Evolutionary conservation across 106 monocot species (phyloP), one percentile per base, ranked within the genome.

Genomic region (Cymbidium sinense): DNA sequence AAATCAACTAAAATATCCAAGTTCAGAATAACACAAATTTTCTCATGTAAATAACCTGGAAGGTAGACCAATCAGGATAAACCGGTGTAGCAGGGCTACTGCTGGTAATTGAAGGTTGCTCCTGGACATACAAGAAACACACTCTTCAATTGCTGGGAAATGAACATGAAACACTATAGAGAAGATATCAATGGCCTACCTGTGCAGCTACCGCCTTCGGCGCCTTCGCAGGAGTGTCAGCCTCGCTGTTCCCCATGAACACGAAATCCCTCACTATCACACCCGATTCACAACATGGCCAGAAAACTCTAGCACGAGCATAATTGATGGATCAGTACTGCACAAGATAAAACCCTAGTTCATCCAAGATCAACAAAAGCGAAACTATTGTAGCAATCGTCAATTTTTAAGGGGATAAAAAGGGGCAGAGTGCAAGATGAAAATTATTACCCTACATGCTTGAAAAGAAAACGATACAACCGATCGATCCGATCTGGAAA

Each of bases 11-110:
- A 43, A 70, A 55, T 11, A 78, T n/a, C 19, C 4, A 44, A 47
- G 18, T 31, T 39, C 54, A 43, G 29, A 31, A 51, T 13, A 13
- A 13, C 55, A 43, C 28, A 37, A 29, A 55, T 70, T 27, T 82
- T 58, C 3, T 10, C 28, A 72, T 3, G 34, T 8, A 12, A n/a
- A 84, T 5, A 15, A 87, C 90, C 85, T 90, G 87, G 81, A 87
- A 90, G 21, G 69, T 79, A 35, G 87, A 72, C 90, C 90, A 90
- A 69, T 90, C 90, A 20, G 87, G 81, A 55, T 90, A 90, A 5
- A 81, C 85, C 19, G 85, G 25, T 15, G 87, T 69, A 29, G 65
- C 81, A 0, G 86, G 70, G 25, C 73, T 47, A 25, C 86, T 64
- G 31, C 76, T 77, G 31, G 81, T 67, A 28, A 71, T 71, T 44